Evolutionary conservation across 192 early-diverging fungal genomes (phyloP), one percentile per base, ranked within the genome.

Genomic region (Lobosporangium transversale): DNA sequence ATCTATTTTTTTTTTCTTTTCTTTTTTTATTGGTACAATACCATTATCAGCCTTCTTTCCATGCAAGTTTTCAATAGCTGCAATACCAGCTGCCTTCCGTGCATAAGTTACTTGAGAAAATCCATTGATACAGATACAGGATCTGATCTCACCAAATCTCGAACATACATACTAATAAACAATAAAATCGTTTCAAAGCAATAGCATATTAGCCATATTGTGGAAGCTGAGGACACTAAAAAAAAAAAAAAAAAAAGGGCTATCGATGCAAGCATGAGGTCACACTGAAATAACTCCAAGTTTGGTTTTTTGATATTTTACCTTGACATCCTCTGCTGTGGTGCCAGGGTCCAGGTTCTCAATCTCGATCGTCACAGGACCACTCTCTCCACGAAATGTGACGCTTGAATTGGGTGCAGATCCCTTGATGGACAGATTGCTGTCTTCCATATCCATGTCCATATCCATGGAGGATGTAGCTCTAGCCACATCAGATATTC

Each of bases 301-400:
- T n/a, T n/a, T n/a, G n/a, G n/a, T n/a, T n/a, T n/a, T n/a, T n/a
- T n/a, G n/a, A n/a, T n/a, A n/a, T n/a, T 43, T 40, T 78, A 85
- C 84, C 74, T 73, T 78, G n/a, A 86, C 80, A 69, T 86, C 85
- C 7, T 83, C 82, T 1, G 75, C 70, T 50, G 79, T 86, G 14
- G 82, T 78, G 15, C 61, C 79, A 32, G 75, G 80, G 57, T 86
- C 85, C 20, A 86, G 55, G 35, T 82, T 82, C 32, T 70, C 81
- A 56, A 86, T 80, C 43, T 84, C 63, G 9, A 86, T 64, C 33
- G 56, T 79, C 9, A 79, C 71, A 33, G 85, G 85, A 0, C 85
- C 85, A 40, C 80, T 78, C 57, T 84, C 85, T 10, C 85, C 85
- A 21, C 79, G 58, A 64, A 86, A 76, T 6, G 58, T 40, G 44